Percentiles rank a stretch among this genome's conserved stretches.
These are phyloP conservation scores for Thermomucor indicae-seudaticae DNA, from an alignment of 371 early-diverging fungal species.

Conservation along the genomic window DNA sequence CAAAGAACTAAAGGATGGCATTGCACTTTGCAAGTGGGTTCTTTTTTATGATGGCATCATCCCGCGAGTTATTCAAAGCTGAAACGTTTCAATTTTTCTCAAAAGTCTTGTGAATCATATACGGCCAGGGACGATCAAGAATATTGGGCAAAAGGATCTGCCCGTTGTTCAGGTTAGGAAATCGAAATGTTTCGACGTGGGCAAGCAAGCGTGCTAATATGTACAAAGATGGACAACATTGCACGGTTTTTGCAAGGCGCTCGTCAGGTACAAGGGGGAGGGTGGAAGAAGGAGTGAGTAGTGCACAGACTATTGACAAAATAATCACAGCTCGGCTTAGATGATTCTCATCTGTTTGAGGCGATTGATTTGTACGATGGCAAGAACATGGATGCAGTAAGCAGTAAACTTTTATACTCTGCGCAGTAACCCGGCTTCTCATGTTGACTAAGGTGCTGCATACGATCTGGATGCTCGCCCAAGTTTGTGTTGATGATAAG, in stretches of 20 bases:
- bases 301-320: neutral
- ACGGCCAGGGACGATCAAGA: conserved; percentile 41
- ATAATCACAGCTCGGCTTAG: conserved; percentile 59
- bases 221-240: conserved; percentile 79
- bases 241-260: conserved; percentile 63
- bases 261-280: conserved; percentile 32
- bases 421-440: neutral
- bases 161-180: conserved; percentile 37
- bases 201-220: no score
- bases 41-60: neutral
- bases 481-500: no score
- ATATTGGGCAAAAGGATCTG: conserved; percentile 39
- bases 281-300: neutral
- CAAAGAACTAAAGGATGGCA: conserved; percentile 38
- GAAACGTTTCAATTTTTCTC: neutral
- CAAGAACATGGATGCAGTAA: conserved; percentile 77
- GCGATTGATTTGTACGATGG: conserved; percentile 88
- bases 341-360: conserved; percentile 83
- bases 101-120: conserved; percentile 43
- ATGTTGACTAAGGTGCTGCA: conserved; percentile 24
- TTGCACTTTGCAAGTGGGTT: conserved; percentile 46
- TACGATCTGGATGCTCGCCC: conserved; percentile 29
- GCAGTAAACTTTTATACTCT: neutral
- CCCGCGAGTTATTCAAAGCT: neutral
- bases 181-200: neutral